phyloP scores from a whole-genome alignment of 441 rosid genomes.

The Euphorbia celastroides region DNA sequence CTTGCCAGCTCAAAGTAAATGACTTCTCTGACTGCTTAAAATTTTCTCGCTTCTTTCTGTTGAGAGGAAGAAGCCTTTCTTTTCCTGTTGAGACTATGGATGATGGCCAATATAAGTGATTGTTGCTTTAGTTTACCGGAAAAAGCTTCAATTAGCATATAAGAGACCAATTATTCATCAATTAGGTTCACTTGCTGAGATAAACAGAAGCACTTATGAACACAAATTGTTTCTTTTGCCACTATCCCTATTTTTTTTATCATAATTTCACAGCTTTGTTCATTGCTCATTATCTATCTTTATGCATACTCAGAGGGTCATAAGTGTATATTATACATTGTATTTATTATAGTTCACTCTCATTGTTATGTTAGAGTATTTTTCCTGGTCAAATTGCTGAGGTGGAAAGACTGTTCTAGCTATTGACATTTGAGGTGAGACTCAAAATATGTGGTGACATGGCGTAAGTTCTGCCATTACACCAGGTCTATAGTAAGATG shows the following conservation, averaged over 20 bases:
- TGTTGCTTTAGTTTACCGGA: background rate
- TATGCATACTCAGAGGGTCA: too few relatives aligned
- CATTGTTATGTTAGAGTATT: background rate
- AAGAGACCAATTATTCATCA: background rate
- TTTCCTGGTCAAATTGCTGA: slow-evolving; percentile 6
- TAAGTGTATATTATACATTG: too few relatives aligned
- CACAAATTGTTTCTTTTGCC: background rate
- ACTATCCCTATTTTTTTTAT: background rate
- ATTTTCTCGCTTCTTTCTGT: background rate
- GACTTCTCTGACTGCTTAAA: background rate
- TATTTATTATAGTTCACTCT: background rate
- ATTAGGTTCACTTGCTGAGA: background rate
- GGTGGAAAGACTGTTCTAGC: background rate
- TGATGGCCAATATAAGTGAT: background rate
- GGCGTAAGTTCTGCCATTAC: background rate
- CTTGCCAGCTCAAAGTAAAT: background rate
- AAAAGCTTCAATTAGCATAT: background rate
- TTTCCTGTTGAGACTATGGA: background rate
- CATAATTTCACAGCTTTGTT: background rate
- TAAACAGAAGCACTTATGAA: background rate
- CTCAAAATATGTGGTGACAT: background rate
- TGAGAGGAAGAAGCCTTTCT: background rate
- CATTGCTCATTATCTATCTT: background rate
- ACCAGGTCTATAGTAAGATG: background rate
- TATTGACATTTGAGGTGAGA: background rate